Percentiles rank a stretch among this genome's conserved stretches.
Evolutionary conservation across 768 basidiomycete genomes (phyloP).

Genomic region (Tylopilus sp.): DNA sequence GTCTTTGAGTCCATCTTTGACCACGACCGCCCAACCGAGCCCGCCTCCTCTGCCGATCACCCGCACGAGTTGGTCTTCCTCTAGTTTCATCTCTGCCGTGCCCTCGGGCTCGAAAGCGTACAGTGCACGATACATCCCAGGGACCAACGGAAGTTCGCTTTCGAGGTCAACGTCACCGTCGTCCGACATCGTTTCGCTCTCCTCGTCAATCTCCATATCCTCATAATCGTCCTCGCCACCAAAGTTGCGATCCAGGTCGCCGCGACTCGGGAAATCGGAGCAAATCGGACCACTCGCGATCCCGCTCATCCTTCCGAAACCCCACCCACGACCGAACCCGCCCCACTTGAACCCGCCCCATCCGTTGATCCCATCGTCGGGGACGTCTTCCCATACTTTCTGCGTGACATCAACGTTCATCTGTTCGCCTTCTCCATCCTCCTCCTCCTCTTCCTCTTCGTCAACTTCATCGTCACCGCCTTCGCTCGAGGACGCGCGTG

Average conservation of each 20-base stretch:
- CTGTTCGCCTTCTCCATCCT: slow-evolving; percentile 2
- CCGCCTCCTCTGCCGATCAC: slow-evolving; percentile 76
- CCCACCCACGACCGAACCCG: slow-evolving; percentile 41
- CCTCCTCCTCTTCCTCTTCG: slow-evolving; percentile 10
- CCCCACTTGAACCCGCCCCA: slow-evolving; percentile 43
- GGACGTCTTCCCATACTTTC: slow-evolving; percentile 21
- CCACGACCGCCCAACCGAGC: slow-evolving; percentile 77
- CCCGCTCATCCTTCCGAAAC: slow-evolving; percentile 12
- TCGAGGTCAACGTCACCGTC: slow-evolving; percentile 20
- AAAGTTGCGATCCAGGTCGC: slow-evolving; percentile 50
- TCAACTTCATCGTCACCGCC: slow-evolving; percentile 10
- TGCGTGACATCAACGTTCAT: not conserved
- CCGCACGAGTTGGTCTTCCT: slow-evolving; percentile 70
- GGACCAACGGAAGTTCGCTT: slow-evolving; percentile 42
- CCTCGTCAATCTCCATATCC: slow-evolving; percentile 22
- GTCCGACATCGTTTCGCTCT: slow-evolving; percentile 37
- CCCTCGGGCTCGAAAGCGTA: slow-evolving; percentile 80
- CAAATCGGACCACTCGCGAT: slow-evolving; percentile 5
- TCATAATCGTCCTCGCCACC: slow-evolving; percentile 30
- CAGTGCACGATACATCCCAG: slow-evolving; percentile 74
- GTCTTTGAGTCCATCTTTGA: slow-evolving; percentile 38
- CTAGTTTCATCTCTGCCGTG: slow-evolving; percentile 76
- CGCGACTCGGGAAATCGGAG: slow-evolving; percentile 35
- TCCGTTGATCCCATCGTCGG: slow-evolving; percentile 26
- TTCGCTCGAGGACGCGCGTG: not conserved